phyloP scores from a whole-genome alignment of 1,139 yeast genomes.

The Pichia sp. region DNA sequence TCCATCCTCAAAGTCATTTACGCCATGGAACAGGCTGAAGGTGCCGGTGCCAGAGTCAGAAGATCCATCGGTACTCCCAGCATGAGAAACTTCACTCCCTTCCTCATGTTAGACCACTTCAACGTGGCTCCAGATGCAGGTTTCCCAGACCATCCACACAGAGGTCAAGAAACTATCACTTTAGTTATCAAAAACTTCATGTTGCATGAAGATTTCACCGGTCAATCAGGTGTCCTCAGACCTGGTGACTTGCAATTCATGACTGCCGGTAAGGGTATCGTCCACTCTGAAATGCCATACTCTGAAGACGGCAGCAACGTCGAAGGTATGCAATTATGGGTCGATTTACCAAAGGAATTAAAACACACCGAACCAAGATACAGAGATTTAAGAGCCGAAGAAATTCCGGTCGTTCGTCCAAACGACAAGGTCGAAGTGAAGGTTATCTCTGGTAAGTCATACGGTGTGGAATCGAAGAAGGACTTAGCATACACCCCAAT shows the following conservation, averaged over 20 bases:
- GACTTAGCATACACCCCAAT: slow-evolving; percentile 87
- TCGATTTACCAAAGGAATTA: slow-evolving; percentile 72
- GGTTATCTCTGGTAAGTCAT: slow-evolving; percentile 75
- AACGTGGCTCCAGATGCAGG: slow-evolving; percentile 53
- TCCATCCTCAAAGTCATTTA: slow-evolving; percentile 56
- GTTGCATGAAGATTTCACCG: slow-evolving; percentile 93
- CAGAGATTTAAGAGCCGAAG: slow-evolving; percentile 70
- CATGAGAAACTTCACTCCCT: slow-evolving; percentile 77
- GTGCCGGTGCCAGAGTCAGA: slow-evolving; percentile 84
- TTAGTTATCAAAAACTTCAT: slow-evolving; percentile 70
- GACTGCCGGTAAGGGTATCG: slow-evolving; percentile 93
- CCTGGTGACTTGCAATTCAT: slow-evolving; percentile 92
- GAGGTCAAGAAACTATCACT: slow-evolving; percentile 89
- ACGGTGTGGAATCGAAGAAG: slow-evolving; percentile 73
- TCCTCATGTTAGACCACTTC: slow-evolving; percentile 83
- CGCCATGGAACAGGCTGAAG: slow-evolving; percentile 79
- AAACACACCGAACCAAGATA: slow-evolving; percentile 76
- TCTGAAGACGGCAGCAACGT: slow-evolving; percentile 58
- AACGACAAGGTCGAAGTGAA: slow-evolving; percentile 65
- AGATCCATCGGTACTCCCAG: slow-evolving; percentile 73
- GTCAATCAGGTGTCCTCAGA: slow-evolving; percentile 70
- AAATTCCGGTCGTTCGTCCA: slow-evolving; percentile 70
- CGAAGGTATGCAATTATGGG: slow-evolving; percentile 88
- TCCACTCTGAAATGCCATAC: slow-evolving; percentile 83
- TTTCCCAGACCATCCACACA: slow-evolving; percentile 94